phyloP scores from a whole-genome alignment of 2,329 filamentous ascomycete species.

The Xylariaceae sp. region DNA sequence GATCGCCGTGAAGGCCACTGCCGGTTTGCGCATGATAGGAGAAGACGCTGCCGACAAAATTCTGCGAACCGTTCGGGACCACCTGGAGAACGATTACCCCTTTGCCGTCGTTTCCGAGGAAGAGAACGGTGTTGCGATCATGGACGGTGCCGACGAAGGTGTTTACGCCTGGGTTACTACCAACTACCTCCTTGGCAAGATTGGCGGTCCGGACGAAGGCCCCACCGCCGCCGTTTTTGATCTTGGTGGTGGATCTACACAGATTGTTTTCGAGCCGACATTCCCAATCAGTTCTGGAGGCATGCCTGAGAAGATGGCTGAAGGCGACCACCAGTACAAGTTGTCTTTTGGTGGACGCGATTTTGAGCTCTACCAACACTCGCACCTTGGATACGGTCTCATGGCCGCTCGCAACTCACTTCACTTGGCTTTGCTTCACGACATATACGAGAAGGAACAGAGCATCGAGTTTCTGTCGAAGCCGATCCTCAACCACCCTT shows the following conservation, averaged over 20 bases:
- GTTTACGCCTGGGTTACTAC: slow-evolving; percentile 99
- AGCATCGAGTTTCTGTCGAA: slow-evolving; percentile 38
- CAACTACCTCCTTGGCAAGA: slow-evolving; percentile 97
- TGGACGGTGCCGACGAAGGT: slow-evolving; percentile 95
- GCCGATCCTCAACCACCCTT: slow-evolving; percentile 46
- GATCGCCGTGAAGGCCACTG: slow-evolving; percentile 95
- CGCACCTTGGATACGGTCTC: slow-evolving; percentile 91
- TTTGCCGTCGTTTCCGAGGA: slow-evolving; percentile 88
- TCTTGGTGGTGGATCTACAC: slow-evolving; percentile 91
- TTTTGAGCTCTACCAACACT: slow-evolving; percentile 96
- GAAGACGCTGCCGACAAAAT: slow-evolving; percentile 76
- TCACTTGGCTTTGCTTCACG: slow-evolving; percentile 68
- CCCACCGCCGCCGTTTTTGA: slow-evolving; percentile 94
- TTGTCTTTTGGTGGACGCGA: slow-evolving; percentile 84
- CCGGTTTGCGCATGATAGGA: slow-evolving; percentile 83
- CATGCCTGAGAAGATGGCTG: slow-evolving; percentile 76
- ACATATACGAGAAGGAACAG: slow-evolving; percentile 58
- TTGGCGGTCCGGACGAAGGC: slow-evolving; percentile 83
- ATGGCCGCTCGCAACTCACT: slow-evolving; percentile 91
- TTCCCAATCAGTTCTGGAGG: slow-evolving; percentile 74
- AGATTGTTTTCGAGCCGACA: slow-evolving; percentile 96
- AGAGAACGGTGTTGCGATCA: slow-evolving; percentile 86
- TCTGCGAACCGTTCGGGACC: slow-evolving; percentile 72
- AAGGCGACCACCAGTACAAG: slow-evolving; percentile 93
- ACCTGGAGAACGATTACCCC: slow-evolving; percentile 83